Evolutionary conservation across 768 basidiomycete genomes (phyloP).

Genomic region (Lentinula guzmanii): DNA sequence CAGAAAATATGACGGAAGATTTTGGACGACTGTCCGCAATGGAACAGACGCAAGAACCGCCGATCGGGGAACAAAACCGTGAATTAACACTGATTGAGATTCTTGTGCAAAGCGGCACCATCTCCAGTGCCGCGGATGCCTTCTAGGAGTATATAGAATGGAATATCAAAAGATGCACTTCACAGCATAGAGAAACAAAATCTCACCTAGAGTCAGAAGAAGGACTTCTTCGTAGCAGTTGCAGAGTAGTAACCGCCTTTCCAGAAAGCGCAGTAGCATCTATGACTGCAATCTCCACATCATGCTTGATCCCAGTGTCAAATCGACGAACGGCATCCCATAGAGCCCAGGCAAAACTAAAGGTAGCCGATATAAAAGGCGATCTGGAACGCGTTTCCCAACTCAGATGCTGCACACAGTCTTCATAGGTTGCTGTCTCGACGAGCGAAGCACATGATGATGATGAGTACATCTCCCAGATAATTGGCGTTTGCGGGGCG

Average conservation of each 20-base stretch:
- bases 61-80: conserved; percentile 58
- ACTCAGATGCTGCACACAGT: conserved; percentile 50
- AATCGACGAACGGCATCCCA: conserved; percentile 81
- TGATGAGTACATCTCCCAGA: conserved; percentile 30
- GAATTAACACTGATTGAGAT: conserved; percentile 69
- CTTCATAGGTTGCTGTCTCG: conserved; percentile 18
- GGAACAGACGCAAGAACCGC: conserved; percentile 70
- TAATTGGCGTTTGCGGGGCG: neutral
- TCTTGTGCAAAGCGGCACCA: conserved; percentile 74
- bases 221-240: conserved; percentile 48
- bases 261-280: conserved; percentile 56
- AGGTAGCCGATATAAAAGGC: conserved; percentile 67
- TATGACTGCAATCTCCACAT: conserved; percentile 74
- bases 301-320: conserved; percentile 64
- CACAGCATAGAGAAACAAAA: neutral
- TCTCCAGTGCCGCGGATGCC: conserved; percentile 61
- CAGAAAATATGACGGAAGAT: conserved; percentile 69
- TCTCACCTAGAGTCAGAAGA: conserved; percentile 49
- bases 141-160: conserved; percentile 28
- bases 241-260: conserved; percentile 58
- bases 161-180: neutral
- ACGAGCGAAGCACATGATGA: conserved; percentile 26
- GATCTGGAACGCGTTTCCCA: conserved; percentile 73
- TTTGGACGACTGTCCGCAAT: conserved; percentile 54
- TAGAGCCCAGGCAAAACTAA: conserved; percentile 77